Evolutionary conservation across 441 rosid genomes (phyloP).

Genomic region (Croton laevigatus): DNA sequence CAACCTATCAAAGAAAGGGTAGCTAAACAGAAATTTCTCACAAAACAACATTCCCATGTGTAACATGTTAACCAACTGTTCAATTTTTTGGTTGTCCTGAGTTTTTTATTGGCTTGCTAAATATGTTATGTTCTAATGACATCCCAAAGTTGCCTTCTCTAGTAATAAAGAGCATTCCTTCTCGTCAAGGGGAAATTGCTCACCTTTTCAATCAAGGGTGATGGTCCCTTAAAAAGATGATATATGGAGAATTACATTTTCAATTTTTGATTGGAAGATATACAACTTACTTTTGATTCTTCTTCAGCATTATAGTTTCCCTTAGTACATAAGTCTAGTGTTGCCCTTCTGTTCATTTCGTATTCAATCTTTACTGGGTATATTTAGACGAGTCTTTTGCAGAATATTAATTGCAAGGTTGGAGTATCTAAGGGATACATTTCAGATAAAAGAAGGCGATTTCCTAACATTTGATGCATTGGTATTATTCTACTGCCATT

Average conservation of each 20-base stretch:
- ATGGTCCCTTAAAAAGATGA: not conserved
- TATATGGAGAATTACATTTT: not conserved
- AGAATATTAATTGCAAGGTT: conserved; percentile 84
- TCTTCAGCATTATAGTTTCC: not conserved
- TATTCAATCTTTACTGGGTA: conserved; percentile 7
- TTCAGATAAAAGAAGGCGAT: conserved; percentile 98
- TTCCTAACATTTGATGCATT: conserved; percentile 93
- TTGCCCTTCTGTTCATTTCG: not conserved
- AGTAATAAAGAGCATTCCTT: not conserved
- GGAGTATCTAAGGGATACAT: conserved; percentile 87
- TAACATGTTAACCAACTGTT: not conserved
- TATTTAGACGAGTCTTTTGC: conserved; percentile 25
- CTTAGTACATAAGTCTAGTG: not conserved
- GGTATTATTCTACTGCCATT: conserved; percentile 45
- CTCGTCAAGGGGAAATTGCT: not conserved
- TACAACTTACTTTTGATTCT: not conserved
- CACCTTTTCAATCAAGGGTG: not conserved
- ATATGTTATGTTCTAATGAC: not conserved
- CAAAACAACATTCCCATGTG: too few relatives aligned
- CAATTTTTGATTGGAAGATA: not conserved
- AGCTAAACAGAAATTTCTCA: too few relatives aligned
- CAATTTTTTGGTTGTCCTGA: not conserved
- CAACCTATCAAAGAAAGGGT: too few relatives aligned
- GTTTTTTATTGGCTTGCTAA: not conserved
- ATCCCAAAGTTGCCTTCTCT: not conserved